Conservation (phyloP, 2,329 filamentous ascomycete species). For the Fusarium domesticum region DNA sequence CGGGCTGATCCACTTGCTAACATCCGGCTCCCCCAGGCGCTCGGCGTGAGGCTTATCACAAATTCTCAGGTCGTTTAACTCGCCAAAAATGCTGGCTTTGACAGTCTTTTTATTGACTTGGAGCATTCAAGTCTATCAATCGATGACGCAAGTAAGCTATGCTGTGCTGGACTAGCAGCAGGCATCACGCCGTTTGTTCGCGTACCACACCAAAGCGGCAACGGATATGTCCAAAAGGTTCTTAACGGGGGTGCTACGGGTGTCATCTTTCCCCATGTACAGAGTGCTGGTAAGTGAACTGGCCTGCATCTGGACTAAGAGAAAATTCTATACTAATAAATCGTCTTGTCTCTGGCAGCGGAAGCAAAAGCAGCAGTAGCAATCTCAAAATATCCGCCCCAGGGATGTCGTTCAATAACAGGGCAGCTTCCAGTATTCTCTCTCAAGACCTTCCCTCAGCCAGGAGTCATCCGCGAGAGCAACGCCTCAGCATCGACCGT, state of each 20-base stretch:
- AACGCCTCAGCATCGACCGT: conserved; percentile 24
- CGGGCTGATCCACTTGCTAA: too few relatives aligned
- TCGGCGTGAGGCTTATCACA: conserved; percentile 31
- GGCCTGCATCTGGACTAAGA: too few relatives aligned
- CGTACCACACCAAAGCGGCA: conserved; percentile 34
- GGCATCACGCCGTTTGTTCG: conserved; percentile 34
- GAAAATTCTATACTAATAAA: too few relatives aligned
- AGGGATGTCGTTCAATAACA: conserved; percentile 25
- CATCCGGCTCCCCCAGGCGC: too few relatives aligned
- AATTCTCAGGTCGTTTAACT: conserved; percentile 32
- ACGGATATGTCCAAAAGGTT: conserved; percentile 33
- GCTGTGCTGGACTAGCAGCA: conserved; percentile 23
- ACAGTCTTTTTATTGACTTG: conserved; percentile 39
- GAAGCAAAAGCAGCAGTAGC: conserved; percentile 41
- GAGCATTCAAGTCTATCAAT: conserved; percentile 36
- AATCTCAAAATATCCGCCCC: conserved; percentile 31
- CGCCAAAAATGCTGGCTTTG: conserved; percentile 33
- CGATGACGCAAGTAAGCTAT: conserved; percentile 30
- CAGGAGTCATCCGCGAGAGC: conserved; percentile 2
- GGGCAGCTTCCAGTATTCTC: conserved; percentile 23
- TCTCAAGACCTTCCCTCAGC: conserved; percentile 4
- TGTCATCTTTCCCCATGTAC: conserved; percentile 32
- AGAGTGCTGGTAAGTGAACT: conserved; percentile 12
- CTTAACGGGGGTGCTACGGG: conserved; percentile 34
- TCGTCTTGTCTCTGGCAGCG: too few relatives aligned